Evolutionary conservation across 192 early-diverging fungal species (phyloP).

Genomic region (Kappamyces sp.): DNA sequence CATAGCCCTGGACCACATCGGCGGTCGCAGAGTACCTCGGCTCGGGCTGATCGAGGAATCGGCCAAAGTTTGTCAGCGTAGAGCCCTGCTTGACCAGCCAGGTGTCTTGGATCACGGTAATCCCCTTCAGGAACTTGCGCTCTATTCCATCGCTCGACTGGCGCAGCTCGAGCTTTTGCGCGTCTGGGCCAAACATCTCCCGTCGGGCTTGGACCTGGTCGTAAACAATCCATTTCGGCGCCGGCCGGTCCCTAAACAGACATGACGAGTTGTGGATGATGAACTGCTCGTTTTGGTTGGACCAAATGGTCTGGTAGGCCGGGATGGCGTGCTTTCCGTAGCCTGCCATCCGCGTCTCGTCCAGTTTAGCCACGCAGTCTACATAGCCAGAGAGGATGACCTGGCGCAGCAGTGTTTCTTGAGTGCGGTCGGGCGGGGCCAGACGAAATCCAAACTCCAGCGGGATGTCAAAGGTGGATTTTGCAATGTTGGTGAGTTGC

Average conservation of each 20-base stretch:
- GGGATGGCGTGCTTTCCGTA: slow-evolving; percentile 32
- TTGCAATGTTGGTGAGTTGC: slow-evolving; percentile 35
- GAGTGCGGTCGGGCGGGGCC: slow-evolving; percentile 49
- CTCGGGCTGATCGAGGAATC: slow-evolving; percentile 68
- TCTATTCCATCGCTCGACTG: slow-evolving; percentile 28
- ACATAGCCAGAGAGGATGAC: slow-evolving; percentile 82
- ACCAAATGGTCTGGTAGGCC: slow-evolving; percentile 42
- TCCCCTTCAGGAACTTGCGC: slow-evolving; percentile 57
- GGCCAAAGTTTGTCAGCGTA: slow-evolving; percentile 65
- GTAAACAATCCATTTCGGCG: slow-evolving; percentile 47
- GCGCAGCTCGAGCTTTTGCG: slow-evolving; percentile 44
- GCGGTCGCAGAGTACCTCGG: slow-evolving; percentile 50
- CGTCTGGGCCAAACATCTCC: slow-evolving; percentile 38
- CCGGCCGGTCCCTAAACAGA: slow-evolving; percentile 34
- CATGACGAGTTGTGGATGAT: slow-evolving; percentile 39
- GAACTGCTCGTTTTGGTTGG: slow-evolving; percentile 58
- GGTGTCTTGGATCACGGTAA: slow-evolving; percentile 66
- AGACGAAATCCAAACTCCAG: slow-evolving; percentile 58
- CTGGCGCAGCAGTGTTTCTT: slow-evolving; percentile 61
- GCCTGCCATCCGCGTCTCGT: slow-evolving; percentile 21
- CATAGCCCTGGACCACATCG: slow-evolving; percentile 38
- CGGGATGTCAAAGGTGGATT: slow-evolving; percentile 30
- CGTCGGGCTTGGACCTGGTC: slow-evolving; percentile 46
- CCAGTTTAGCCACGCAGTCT: slow-evolving; percentile 84
- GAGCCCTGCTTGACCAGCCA: slow-evolving; percentile 77